A percentile compares a stretch with the other conserved stretches of the same genome.
Evolutionary conservation across 1,139 yeast species (phyloP).

Genomic region (Oligophagozyma castellii): DNA sequence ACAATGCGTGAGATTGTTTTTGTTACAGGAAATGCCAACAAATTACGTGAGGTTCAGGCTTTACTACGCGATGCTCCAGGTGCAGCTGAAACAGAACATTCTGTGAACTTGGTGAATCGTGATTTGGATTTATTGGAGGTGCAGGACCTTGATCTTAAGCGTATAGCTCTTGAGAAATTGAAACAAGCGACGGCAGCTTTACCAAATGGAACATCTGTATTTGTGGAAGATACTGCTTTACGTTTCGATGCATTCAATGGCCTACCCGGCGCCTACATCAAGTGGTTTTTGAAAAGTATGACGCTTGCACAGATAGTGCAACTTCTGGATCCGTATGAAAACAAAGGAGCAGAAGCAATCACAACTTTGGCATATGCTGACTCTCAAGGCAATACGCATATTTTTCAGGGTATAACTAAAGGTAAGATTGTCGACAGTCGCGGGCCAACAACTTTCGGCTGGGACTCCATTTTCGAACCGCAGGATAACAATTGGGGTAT

Average conservation of each 20-base stretch:
- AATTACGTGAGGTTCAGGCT: conserved; percentile 68
- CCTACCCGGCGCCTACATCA: conserved; percentile 85
- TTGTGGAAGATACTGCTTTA: conserved; percentile 91
- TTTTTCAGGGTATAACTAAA: conserved; percentile 75
- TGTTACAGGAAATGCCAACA: conserved; percentile 83
- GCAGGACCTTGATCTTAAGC: conserved; percentile 68
- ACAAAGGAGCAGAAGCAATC: conserved; percentile 75
- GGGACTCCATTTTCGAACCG: conserved; percentile 89
- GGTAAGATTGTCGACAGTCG: conserved; percentile 65
- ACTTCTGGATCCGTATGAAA: conserved; percentile 67
- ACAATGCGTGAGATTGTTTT: too few relatives aligned
- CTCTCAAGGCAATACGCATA: conserved; percentile 62
- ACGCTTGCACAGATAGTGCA: conserved; percentile 66
- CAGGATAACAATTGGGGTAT: conserved; percentile 30
- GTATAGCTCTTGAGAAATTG: conserved; percentile 75
- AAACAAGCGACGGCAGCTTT: conserved; percentile 51
- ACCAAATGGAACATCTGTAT: conserved; percentile 50
- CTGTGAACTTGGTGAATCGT: conserved; percentile 41
- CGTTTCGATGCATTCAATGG: conserved; percentile 69
- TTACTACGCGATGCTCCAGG: conserved; percentile 45
- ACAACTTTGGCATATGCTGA: conserved; percentile 89
- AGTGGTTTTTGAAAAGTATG: conserved; percentile 71
- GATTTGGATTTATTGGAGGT: conserved; percentile 75
- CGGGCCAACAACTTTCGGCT: conserved; percentile 78
- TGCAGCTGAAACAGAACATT: conserved; percentile 24